phyloP scores from a whole-genome alignment of 2,329 filamentous ascomycete genomes.

The Penicillium sp. region DNA sequence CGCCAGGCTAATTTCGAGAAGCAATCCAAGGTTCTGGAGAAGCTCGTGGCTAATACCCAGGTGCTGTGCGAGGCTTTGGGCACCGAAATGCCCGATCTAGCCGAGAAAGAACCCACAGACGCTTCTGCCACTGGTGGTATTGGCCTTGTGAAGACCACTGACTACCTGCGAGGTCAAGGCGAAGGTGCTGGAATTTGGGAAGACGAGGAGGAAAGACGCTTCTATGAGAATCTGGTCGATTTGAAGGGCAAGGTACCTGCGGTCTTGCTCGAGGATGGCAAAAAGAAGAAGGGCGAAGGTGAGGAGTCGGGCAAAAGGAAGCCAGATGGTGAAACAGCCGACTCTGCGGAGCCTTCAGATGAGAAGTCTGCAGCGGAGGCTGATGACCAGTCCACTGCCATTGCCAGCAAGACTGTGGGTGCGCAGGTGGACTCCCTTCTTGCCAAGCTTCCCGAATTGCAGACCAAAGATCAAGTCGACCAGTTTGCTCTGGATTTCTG shows the following conservation, averaged over 20 bases:
- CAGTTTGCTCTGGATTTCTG: slow-evolving; percentile 95
- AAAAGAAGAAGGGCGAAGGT: slow-evolving; percentile 82
- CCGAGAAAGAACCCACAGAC: slow-evolving; percentile 72
- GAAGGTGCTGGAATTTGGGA: slow-evolving; percentile 97
- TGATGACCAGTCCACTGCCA: slow-evolving; percentile 88
- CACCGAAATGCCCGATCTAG: slow-evolving; percentile 88
- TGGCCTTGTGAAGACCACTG: slow-evolving; percentile 87
- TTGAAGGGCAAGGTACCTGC: slow-evolving; percentile 92
- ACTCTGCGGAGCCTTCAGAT: slow-evolving; percentile 38
- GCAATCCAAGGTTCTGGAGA: slow-evolving; percentile 86
- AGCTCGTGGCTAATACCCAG: slow-evolving; percentile 84
- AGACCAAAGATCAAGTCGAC: slow-evolving; percentile 86
- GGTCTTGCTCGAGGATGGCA: slow-evolving; percentile 87
- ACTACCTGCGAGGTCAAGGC: slow-evolving; percentile 84
- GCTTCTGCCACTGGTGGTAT: slow-evolving; percentile 71
- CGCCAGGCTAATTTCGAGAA: slow-evolving; percentile 95
- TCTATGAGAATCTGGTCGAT: slow-evolving; percentile 96
- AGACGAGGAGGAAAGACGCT: slow-evolving; percentile 94
- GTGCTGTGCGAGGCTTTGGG: slow-evolving; percentile 83
- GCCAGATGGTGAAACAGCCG: slow-evolving; percentile 49
- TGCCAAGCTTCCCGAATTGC: slow-evolving; percentile 82
- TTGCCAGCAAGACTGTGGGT: slow-evolving; percentile 95
- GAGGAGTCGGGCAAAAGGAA: slow-evolving; percentile 84
- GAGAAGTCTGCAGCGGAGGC: slow-evolving; percentile 53
- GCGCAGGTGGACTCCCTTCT: slow-evolving; percentile 92